Evolutionary conservation across 768 basidiomycete species (phyloP).

Genomic region (Galerina sulciceps): DNA sequence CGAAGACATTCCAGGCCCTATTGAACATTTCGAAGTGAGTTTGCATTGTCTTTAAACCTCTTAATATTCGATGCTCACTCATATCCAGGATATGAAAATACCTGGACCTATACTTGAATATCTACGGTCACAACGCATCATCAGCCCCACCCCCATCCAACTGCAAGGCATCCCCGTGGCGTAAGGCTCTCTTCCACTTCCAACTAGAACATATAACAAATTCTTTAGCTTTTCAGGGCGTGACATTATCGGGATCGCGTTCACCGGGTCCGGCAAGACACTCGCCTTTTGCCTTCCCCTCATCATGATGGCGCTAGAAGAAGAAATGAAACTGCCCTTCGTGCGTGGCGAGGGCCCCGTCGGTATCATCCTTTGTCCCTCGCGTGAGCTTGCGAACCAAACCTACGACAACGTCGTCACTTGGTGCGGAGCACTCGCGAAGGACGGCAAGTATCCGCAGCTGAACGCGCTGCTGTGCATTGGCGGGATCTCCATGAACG

Average conservation of each 20-base stretch:
- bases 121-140: conserved; percentile 85
- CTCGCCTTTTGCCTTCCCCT: conserved; percentile 98
- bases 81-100: conserved; percentile 93
- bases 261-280: conserved; percentile 98
- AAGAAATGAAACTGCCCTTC: conserved; percentile 89
- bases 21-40: conserved; percentile 80
- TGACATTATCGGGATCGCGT: conserved; percentile 98
- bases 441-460: conserved; percentile 80
- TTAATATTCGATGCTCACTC: conserved; percentile 1
- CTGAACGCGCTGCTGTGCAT: conserved; percentile 92
- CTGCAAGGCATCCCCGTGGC: conserved; percentile 96
- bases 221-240: conserved; percentile 83
- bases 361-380: conserved; percentile 96
- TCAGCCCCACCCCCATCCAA: conserved; percentile 92
- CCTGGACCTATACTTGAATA: conserved; percentile 83
- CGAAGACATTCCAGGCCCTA: conserved; percentile 91
- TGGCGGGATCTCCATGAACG: conserved; percentile 97
- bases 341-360: conserved; percentile 94
- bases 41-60: neutral
- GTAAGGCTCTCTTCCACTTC: conserved; percentile 47
- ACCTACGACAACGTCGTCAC: conserved; percentile 93
- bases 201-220: conserved; percentile 19
- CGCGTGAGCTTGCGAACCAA: conserved; percentile 94
- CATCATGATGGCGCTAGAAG: conserved; percentile 95
- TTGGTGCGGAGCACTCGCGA: conserved; percentile 85